Evolutionary conservation across 2,329 filamentous ascomycete genomes (phyloP), one percentile per base, ranked within the genome.

Genomic region (Arthrobotrys conoides): DNA sequence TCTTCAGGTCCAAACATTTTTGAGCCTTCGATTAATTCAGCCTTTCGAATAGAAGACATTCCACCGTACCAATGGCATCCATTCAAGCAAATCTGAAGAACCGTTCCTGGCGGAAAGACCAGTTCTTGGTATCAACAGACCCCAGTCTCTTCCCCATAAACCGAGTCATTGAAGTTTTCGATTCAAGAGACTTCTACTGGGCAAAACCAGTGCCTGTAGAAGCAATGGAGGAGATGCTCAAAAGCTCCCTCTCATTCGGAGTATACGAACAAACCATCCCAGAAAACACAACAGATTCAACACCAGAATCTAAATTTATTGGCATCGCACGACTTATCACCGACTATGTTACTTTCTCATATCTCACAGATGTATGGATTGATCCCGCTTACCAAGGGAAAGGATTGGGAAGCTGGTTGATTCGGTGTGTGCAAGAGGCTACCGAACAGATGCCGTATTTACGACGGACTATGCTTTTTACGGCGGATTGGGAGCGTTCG

Each of bases 341-440:
- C 5, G 87, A 88, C 80, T 85, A 84, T 59, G 82, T 84, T 5
- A 87, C 87, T 0, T 85, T 88, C 77, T 84, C 84, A 12, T 88
- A 87, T 81, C 82, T 89, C 9, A 87, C 87, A 1, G 87, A 88
- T 73, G 85, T 88, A 12, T 88, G 86, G 80, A 82, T 88, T 14
- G 79, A 84, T 1, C 84, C 86, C 0, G 83, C 84, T 30, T 85
- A 86, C 61, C 86, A 86, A 76, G 84, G 84, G 0, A 80, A 83
- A 0, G 87, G 87, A 0, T 83, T 88, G 9, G 87, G 86, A 0
- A 85, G 83, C 36, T 88, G 87, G 87, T 80, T 88, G 24, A 82
- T 88, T 33, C 80, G 82, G 9, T 86, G 86, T 80, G 83, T 86
- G 30, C 83, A 84, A 59, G 86, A 87, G 66, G 80, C 85, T 0